Evolutionary conservation across 768 basidiomycete species (phyloP).

Genomic region (Clavulina sp.): DNA sequence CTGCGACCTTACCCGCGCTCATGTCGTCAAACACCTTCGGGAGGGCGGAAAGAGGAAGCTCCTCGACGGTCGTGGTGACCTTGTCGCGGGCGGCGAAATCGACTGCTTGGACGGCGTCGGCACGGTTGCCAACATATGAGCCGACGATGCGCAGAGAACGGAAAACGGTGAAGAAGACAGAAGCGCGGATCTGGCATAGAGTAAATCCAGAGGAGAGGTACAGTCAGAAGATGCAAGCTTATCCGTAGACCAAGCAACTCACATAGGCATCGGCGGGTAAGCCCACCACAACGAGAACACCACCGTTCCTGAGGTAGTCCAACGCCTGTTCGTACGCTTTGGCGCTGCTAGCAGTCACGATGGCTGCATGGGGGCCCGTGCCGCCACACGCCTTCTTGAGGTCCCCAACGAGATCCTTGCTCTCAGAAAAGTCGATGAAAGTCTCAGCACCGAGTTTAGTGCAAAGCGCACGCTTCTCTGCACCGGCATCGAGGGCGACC

Average conservation of each 20-base stretch:
- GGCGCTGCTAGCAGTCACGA: constrained; percentile 21
- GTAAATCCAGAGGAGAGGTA: too few species aligned
- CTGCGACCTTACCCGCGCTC: constrained; percentile 27
- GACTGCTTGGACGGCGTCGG: constrained; percentile 69
- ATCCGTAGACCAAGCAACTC: constrained; percentile 34
- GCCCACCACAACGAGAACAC: constrained; percentile 64
- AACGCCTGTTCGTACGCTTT: constrained; percentile 28
- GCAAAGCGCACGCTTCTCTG: constrained; percentile 34
- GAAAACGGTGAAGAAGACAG: constrained; percentile 20
- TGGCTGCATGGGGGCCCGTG: constrained; percentile 42
- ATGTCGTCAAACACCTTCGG: constrained; percentile 25
- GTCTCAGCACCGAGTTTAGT: neutral
- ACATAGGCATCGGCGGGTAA: constrained; percentile 44
- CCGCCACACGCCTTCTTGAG: constrained; percentile 38
- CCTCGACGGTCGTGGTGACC: constrained; percentile 40
- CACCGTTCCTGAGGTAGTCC: constrained; percentile 23
- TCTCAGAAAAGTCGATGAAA: constrained; percentile 51
- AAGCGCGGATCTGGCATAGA: neutral
- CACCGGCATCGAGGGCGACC: constrained; percentile 69
- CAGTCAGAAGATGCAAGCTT: neutral
- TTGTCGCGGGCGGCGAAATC: constrained; percentile 54
- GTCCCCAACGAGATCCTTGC: constrained; percentile 44
- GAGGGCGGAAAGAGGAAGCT: constrained; percentile 25
- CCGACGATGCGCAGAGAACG: constrained; percentile 21
- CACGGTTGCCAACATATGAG: constrained; percentile 45